Conservation (phyloP, 2,329 filamentous ascomycete genomes). For the Penicillium sp. region DNA sequence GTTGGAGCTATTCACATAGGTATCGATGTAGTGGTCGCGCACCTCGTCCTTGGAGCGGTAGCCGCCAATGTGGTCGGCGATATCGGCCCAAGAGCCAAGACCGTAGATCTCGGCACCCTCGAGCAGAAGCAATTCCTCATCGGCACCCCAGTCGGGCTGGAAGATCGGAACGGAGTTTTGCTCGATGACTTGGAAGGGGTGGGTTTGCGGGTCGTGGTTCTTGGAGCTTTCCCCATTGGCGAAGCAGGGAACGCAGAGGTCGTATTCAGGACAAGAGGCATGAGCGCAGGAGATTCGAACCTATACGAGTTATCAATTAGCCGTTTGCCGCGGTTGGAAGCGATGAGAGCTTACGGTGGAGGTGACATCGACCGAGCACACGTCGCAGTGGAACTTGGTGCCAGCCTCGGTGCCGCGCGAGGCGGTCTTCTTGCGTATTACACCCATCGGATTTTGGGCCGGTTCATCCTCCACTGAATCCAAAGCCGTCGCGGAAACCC, state of each 20-base stretch:
- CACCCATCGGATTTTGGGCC: slow-evolving; percentile 65
- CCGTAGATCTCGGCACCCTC: slow-evolving; percentile 97
- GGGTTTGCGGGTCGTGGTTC: slow-evolving; percentile 80
- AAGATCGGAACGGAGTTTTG: slow-evolving; percentile 98
- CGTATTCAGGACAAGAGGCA: slow-evolving; percentile 82
- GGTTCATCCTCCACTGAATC: slow-evolving; percentile 42
- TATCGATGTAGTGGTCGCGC: slow-evolving; percentile 85
- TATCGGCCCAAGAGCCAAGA: slow-evolving; percentile 94
- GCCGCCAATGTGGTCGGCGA: slow-evolving; percentile 95
- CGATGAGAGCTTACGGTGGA: slow-evolving; percentile 68
- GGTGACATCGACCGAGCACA: slow-evolving; percentile 94
- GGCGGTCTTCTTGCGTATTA: slow-evolving; percentile 93
- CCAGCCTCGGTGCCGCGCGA: slow-evolving; percentile 80
- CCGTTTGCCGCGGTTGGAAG: neutral
- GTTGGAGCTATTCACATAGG: slow-evolving; percentile 75
- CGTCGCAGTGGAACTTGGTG: slow-evolving; percentile 95
- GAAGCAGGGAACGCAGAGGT: slow-evolving; percentile 95
- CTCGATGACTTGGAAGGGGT: slow-evolving; percentile 91
- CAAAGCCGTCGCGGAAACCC: slow-evolving; percentile 32
- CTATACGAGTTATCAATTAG: slow-evolving; percentile 45
- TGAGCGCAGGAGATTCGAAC: slow-evolving; percentile 93
- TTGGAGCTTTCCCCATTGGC: slow-evolving; percentile 75
- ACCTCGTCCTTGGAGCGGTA: slow-evolving; percentile 95
- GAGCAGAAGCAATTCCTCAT: slow-evolving; percentile 88
- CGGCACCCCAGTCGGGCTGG: slow-evolving; percentile 90